A percentile compares a stretch with the other conserved stretches of the same genome.
Evolutionary conservation across 139 green algal species (phyloP).

Genomic region (Chlorella sp.): DNA sequence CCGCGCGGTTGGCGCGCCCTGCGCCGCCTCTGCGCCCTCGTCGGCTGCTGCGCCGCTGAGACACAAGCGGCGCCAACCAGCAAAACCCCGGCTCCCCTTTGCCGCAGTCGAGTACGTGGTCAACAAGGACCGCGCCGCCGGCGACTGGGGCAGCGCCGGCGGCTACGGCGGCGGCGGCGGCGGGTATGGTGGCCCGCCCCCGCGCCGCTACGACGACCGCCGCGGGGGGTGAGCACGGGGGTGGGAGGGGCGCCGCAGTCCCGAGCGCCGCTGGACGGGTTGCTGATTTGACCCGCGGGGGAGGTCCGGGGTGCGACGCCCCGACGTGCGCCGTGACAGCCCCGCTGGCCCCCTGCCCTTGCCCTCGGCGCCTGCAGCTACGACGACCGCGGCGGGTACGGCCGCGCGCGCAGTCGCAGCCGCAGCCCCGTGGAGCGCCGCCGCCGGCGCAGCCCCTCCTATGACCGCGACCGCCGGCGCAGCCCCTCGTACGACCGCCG

Average conservation of each 20-base stretch:
- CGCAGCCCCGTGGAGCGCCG: conserved; percentile 27
- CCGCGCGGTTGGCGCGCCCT: neutral
- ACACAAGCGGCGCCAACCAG: neutral
- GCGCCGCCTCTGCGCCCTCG: neutral
- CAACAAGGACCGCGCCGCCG: neutral
- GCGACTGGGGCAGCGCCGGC: neutral
- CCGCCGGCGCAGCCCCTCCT: conserved; percentile 12
- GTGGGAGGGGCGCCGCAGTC: neutral
- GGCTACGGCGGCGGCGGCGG: neutral
- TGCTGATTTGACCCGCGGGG: neutral
- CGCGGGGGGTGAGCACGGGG: neutral
- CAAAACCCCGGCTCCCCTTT: no score
- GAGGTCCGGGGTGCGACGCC: neutral
- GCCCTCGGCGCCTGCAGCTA: neutral
- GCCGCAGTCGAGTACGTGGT: conserved; percentile 36
- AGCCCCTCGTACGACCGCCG: conserved; percentile 8
- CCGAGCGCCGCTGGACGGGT: neutral
- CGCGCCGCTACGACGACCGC: neutral
- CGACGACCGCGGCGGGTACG: neutral
- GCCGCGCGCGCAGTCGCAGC: conserved; percentile 8
- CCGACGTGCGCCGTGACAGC: neutral
- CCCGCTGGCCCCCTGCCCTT: neutral
- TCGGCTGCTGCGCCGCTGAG: neutral
- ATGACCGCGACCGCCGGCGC: conserved; percentile 5
- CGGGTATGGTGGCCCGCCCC: neutral